These are phyloP conservation scores for Cytidiella melzeri DNA, from an alignment of 768 basidiomycete genomes.

Conservation along the genomic window DNA sequence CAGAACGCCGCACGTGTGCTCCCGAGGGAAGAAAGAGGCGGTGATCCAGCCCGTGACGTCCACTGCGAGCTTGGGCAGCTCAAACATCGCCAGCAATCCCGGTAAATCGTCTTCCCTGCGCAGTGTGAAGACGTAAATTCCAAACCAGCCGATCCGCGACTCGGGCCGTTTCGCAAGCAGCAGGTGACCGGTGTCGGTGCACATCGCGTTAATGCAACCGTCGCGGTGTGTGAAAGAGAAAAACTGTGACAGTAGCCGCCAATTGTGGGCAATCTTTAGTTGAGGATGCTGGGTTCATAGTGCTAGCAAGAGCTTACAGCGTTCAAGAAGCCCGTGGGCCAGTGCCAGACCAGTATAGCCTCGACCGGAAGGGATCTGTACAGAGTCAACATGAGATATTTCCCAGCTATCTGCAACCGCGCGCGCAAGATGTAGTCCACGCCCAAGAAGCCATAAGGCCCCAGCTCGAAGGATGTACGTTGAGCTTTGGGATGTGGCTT, in stretches of 20 bases:
- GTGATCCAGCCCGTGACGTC: conserved; percentile 6
- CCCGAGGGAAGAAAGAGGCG: conserved; percentile 9
- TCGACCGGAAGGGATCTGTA: conserved; percentile 9
- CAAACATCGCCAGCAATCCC: conserved; percentile 4
- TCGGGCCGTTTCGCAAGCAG: conserved; percentile 5
- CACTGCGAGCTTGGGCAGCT: conserved; percentile 4
- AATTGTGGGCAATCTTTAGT: neutral
- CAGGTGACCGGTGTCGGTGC: conserved; percentile 6
- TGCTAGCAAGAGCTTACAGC: conserved; percentile 4
- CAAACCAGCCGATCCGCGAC: neutral
- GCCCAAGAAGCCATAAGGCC: conserved; percentile 7
- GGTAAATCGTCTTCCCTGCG: conserved; percentile 3
- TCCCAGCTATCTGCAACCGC: conserved; percentile 9
- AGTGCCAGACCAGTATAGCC: conserved; percentile 13
- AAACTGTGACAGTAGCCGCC: neutral
- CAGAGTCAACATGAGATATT: neutral
- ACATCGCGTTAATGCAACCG: conserved; percentile 6
- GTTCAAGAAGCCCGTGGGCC: conserved; percentile 8
- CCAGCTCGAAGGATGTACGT: conserved; percentile 6
- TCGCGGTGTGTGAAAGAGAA: too few relatives aligned
- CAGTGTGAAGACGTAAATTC: conserved; percentile 8
- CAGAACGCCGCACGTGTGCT: neutral
- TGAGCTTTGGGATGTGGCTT: conserved; percentile 7
- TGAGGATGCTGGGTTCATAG: neutral
- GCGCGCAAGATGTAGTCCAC: conserved; percentile 2